Conservation (phyloP, 805 yeast species). For the Saccharomycopsis babjevae region DNA sequence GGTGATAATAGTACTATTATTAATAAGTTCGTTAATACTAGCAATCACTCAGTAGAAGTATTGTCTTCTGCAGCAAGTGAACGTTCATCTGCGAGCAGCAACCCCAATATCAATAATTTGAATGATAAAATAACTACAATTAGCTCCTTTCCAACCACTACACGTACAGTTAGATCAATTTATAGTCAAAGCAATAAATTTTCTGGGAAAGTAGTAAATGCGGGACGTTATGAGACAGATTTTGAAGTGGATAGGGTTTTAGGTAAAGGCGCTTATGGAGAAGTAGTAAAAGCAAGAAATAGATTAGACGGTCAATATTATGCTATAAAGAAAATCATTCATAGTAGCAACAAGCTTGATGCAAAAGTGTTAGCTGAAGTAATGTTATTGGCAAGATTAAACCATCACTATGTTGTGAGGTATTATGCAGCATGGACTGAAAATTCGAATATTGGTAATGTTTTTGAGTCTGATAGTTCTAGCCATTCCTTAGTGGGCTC, state of each 20-base stretch:
- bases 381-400: conserved; percentile 78
- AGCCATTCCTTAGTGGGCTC: neutral
- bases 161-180: neutral
- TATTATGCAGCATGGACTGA: conserved; percentile 98
- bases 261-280: conserved; percentile 96
- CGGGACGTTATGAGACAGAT: conserved; percentile 67
- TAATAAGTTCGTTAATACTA: conserved; percentile 22
- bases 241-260: conserved; percentile 88
- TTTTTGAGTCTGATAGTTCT: neutral
- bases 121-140: neutral
- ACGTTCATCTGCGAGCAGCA: neutral
- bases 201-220: neutral
- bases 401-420: conserved; percentile 92
- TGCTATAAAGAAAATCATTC: conserved; percentile 87
- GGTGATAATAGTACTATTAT: conserved; percentile 41
- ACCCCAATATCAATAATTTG: neutral
- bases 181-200: conserved; percentile 5
- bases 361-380: conserved; percentile 76
- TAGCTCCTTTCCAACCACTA: neutral
- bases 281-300: conserved; percentile 94
- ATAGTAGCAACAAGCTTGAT: conserved; percentile 68
- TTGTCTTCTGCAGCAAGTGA: conserved; percentile 24
- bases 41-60: conserved; percentile 32
- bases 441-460: conserved; percentile 31
- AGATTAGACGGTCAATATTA: conserved; percentile 89